Base-by-base conservation (phyloP, 345 rosid genomes). In the Triadica sebifera region DNA sequence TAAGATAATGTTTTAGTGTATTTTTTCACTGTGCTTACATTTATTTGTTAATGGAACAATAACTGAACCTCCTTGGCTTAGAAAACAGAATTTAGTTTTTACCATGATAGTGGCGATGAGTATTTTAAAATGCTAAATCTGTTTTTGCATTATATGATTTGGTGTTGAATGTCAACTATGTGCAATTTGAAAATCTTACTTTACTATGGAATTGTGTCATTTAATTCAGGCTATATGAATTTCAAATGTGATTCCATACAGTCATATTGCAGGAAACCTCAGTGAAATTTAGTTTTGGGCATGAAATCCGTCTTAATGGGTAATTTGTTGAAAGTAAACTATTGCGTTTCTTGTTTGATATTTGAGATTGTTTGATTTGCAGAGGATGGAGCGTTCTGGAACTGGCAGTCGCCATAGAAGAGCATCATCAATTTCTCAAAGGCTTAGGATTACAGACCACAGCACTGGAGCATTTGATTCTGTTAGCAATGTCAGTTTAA, bases 301-400 rank as follows among this genome's bases (percentile, higher is more conserved):
- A 3, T 10, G 50, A 56, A 56, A 57, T n/a, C 49, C 49, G 61
- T 52, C 45, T 71, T 38, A 25, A 15, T 73, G 4, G 12, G 49
- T 19, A 57, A 52, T 69, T 47, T 57, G 13, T 74, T 10, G 34
- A 51, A 52, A 66, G 12, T 22, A 0, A 65, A 41, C 65, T 60
- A 24, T 56, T 81, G 37, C 19, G 20, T 60, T 70, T 57, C 63
- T 8, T 66, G 47, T 24, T 58, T 75, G 75, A 52, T 22, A 49
- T 47, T 67, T 67, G 43, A 25, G 25, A 43, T 79, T 9, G 8
- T 79, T 29, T 80, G 45, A 80, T 81, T 82, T 81, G 78, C 74
- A 93, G 97, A 89, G 96, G 82, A 84, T 86, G 87, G 98, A 95
- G 76, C 87, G 88, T 72, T 89, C 97, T 60, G 99, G 96, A 73